phyloP scores from a whole-genome alignment of 2,329 filamentous ascomycete genomes.

The Akanthomyces muscarius region DNA sequence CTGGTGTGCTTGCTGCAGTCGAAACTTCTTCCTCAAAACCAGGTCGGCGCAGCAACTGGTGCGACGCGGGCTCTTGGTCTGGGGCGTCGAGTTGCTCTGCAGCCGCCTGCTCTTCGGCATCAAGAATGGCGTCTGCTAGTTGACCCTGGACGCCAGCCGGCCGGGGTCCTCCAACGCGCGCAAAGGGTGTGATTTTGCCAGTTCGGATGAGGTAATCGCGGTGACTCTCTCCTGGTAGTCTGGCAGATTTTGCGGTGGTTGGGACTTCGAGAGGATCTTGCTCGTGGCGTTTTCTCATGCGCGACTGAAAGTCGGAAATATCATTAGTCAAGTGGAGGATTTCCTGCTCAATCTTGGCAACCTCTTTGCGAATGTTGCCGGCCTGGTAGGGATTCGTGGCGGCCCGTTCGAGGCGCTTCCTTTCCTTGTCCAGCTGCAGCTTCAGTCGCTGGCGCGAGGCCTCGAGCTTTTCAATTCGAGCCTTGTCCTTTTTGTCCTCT shows the following conservation, averaged over 20 bases:
- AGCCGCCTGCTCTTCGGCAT: slow-evolving; percentile 71
- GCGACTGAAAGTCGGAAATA: slow-evolving; percentile 71
- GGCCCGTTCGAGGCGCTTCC: slow-evolving; percentile 43
- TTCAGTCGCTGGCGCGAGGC: slow-evolving; percentile 56
- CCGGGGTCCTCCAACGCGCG: slow-evolving; percentile 65
- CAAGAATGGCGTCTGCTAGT: slow-evolving; percentile 71
- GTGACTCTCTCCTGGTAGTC: slow-evolving; percentile 73
- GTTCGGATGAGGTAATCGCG: slow-evolving; percentile 91
- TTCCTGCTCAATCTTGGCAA: slow-evolving; percentile 61
- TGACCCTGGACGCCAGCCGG: slow-evolving; percentile 61
- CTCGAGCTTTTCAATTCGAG: slow-evolving; percentile 57
- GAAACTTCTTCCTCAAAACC: slow-evolving; percentile 53
- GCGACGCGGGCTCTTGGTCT: slow-evolving; percentile 54
- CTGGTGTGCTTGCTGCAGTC: slow-evolving; percentile 16
- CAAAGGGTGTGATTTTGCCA: slow-evolving; percentile 96
- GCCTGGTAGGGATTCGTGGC: slow-evolving; percentile 47
- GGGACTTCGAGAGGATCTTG: slow-evolving; percentile 43
- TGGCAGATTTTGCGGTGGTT: slow-evolving; percentile 48
- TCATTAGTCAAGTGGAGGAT: slow-evolving; percentile 66
- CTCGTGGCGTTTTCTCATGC: slow-evolving; percentile 71
- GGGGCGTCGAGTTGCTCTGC: slow-evolving; percentile 37
- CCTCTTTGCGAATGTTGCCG: slow-evolving; percentile 58
- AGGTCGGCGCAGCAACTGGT: slow-evolving; percentile 68
- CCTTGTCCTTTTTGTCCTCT: slow-evolving; percentile 60
- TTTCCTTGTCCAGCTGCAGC: slow-evolving; percentile 56